These are phyloP conservation scores for Fusarium nanum DNA, from an alignment of 2,329 filamentous ascomycete genomes.

Conservation along the genomic window DNA sequence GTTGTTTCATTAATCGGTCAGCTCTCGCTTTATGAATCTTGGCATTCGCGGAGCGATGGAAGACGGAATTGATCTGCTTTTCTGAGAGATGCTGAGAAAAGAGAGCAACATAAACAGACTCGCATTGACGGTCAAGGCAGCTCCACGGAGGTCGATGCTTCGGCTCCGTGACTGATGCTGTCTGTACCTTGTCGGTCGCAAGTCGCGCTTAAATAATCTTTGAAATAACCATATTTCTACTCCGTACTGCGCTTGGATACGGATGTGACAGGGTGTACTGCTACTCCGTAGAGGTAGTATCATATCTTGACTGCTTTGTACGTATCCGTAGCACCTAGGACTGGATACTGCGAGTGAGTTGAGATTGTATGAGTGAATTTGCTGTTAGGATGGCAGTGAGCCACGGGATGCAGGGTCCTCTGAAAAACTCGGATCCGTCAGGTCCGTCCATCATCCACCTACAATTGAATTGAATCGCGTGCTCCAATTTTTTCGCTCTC, in stretches of 20 bases:
- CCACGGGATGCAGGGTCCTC: slow-evolving; percentile 43
- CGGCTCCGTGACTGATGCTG: slow-evolving; percentile 7
- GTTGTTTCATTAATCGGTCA: slow-evolving; percentile 36
- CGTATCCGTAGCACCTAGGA: not conserved
- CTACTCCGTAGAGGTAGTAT: not conserved
- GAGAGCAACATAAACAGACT: not conserved
- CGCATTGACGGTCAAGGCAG: slow-evolving; percentile 4
- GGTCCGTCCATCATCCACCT: slow-evolving; percentile 13
- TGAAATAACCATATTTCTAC: not conserved
- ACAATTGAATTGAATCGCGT: slow-evolving; percentile 24
- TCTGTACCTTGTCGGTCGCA: slow-evolving; percentile 13
- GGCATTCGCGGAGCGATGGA: slow-evolving; percentile 40
- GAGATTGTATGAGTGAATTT: slow-evolving; percentile 48
- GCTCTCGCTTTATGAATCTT: slow-evolving; percentile 38
- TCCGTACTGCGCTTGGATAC: slow-evolving; percentile 1
- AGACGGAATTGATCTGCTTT: slow-evolving; percentile 18
- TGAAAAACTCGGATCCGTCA: slow-evolving; percentile 34
- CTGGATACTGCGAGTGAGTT: slow-evolving; percentile 2
- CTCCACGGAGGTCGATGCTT: slow-evolving; percentile 4
- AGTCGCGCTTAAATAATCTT: slow-evolving; percentile 13
- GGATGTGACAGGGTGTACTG: slow-evolving; percentile 6
- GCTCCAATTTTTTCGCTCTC: slow-evolving; percentile 29
- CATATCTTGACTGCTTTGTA: slow-evolving; percentile 5
- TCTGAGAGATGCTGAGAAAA: not conserved
- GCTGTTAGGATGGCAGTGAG: slow-evolving; percentile 30